phyloP scores from a whole-genome alignment of 2,329 filamentous ascomycete genomes.

The Diaporthe longicolla region DNA sequence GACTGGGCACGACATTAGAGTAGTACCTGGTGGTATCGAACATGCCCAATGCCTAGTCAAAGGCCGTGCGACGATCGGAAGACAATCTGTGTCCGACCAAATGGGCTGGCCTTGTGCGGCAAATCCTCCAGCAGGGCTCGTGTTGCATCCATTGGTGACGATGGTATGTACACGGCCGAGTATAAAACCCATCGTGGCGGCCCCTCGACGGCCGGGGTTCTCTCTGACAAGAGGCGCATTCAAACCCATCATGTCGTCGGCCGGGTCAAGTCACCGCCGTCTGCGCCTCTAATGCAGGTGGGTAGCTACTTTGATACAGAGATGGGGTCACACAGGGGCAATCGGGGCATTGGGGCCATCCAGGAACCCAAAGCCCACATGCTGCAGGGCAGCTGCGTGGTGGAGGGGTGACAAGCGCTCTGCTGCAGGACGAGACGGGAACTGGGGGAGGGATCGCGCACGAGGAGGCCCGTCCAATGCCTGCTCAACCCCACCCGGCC shows the following conservation, averaged over 20 bases:
- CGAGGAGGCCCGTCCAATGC: constrained; percentile 33
- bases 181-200: background rate
- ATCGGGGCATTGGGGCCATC: constrained; percentile 13
- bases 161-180: background rate
- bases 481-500: constrained; percentile 31
- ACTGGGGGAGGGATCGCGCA: constrained; percentile 22
- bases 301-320: constrained; percentile 34
- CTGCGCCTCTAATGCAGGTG: constrained; percentile 39
- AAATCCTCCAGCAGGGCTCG: background rate
- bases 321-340: constrained; percentile 41
- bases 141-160: background rate
- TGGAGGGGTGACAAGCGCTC: constrained; percentile 41
- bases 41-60: constrained; percentile 26
- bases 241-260: constrained; percentile 21
- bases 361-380: constrained; percentile 41
- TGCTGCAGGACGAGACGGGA: constrained; percentile 42
- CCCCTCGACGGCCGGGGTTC: background rate
- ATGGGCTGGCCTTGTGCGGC: background rate
- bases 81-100: constrained; percentile 23
- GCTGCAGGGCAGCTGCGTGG: constrained; percentile 38
- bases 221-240: background rate
- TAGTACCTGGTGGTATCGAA: constrained; percentile 4
- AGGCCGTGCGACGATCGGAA: constrained; percentile 41
- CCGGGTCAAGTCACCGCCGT: constrained; percentile 32
- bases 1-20: background rate